Evolutionary conservation across 2,329 filamentous ascomycete genomes (phyloP).

Genomic region (Nemania diffusa): DNA sequence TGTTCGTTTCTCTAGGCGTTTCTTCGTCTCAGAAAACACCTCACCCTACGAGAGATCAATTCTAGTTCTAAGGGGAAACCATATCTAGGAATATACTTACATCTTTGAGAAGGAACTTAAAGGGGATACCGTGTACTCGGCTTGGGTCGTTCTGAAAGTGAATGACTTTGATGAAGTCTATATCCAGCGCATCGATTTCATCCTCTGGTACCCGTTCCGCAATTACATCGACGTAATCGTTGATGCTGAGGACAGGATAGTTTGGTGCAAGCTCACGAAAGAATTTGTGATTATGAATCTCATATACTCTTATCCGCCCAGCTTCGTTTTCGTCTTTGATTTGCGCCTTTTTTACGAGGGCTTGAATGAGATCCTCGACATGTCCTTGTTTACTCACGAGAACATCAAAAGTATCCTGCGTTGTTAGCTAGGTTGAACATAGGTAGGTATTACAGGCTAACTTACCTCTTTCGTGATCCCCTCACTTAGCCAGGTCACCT

Average conservation of each 20-base stretch:
- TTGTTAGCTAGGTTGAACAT: conserved; percentile 37
- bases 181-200: conserved; percentile 67
- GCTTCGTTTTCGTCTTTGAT: conserved; percentile 77
- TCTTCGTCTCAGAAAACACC: conserved; percentile 89
- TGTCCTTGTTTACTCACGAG: conserved; percentile 88
- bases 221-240: conserved; percentile 84
- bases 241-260: conserved; percentile 80
- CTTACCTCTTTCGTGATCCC: conserved; percentile 89
- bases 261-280: conserved; percentile 79
- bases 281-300: conserved; percentile 83
- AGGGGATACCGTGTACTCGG: conserved; percentile 88
- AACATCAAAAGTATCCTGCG: conserved; percentile 79
- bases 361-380: conserved; percentile 80
- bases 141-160: conserved; percentile 92
- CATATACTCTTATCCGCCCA: conserved; percentile 80
- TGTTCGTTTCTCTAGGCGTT: conserved; percentile 90
- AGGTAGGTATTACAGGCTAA: conserved; percentile 16
- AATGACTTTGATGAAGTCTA: conserved; percentile 78
- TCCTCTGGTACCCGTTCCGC: conserved; percentile 84
- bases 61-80: conserved; percentile 6
- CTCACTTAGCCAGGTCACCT: conserved; percentile 85
- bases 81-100: conserved; percentile 56
- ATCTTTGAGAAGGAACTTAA: conserved; percentile 86
- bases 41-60: conserved; percentile 69
- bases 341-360: conserved; percentile 81